Base-by-base conservation (phyloP, 1,139 yeast species). In the Taiozyma onychis region DNA sequence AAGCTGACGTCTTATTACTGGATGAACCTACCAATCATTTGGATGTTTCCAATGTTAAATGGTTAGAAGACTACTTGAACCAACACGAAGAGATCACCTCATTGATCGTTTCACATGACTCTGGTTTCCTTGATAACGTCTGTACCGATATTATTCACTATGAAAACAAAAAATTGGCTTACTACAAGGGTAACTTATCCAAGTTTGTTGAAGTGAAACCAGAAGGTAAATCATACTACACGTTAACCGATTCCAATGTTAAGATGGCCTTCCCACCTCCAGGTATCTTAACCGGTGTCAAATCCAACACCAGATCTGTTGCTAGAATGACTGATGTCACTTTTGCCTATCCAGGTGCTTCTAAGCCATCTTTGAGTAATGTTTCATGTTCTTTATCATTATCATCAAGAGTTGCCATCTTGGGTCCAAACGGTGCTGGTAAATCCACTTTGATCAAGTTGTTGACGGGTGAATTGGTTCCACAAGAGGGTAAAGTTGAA, bases 341-440 rank as follows among this genome's bases (percentile, higher is more conserved):
- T 1, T 93, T 89, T 70, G 67, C 89, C 37, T 93, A 93, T 67
- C 97, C 98, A 27, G 96, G 96, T 51, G 88, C 91, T 39, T 70
- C 80, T 16, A 87, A 87, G 66, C 97, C 97, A 34, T 88, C 96
- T 4, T 76, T 93, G 62, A 66, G 69, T 30, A 66, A 88, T 66
- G 95, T 90, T 47, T 85, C 96, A 4, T 88, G 96, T 71, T 86
- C 96, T 14, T 78, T 93, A 56, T 87, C 96, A 1, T 76, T 93
- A 56, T 88, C 96, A 18, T 91, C 98, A 43, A 86, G 99, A 73
- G 97, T 93, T 57, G 99, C 98, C 44, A 85, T 93, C 64, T 73
- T 93, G 56, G 99, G 99, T 51, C 98, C 99, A 57, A 93, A 93
- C 68, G 99, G 99, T 78, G 99, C 99, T 51, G 99, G 99, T 75